Evolutionary conservation across 108 stramenopile genomes (phyloP).

Genomic region (Stephanodiscus triporus): DNA sequence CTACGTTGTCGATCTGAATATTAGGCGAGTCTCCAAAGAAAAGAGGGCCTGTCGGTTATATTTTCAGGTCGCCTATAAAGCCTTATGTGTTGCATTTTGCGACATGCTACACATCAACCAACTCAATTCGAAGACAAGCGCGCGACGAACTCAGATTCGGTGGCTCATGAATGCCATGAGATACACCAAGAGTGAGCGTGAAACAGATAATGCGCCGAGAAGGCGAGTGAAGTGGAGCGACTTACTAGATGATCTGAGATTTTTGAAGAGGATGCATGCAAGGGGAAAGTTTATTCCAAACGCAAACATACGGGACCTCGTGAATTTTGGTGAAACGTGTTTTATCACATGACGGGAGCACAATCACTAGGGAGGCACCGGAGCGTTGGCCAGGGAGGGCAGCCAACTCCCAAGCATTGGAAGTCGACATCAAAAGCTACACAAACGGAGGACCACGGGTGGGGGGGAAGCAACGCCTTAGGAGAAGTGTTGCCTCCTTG

Average conservation of each 20-base stretch:
- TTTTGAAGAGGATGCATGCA: neutral
- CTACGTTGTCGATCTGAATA: neutral
- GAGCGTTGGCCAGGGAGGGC: neutral
- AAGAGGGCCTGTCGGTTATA: neutral
- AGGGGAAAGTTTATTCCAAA: neutral
- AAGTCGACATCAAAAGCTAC: neutral
- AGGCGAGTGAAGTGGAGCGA: conserved; percentile 8
- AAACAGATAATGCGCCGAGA: neutral
- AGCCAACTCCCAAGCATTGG: neutral
- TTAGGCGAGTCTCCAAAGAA: neutral
- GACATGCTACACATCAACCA: conserved; percentile 1
- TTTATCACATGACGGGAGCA: conserved; percentile 22
- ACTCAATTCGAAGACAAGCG: neutral
- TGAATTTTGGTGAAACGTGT: conserved; percentile 14
- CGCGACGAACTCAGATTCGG: neutral
- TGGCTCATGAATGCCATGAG: neutral
- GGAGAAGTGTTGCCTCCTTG: conserved; percentile 2
- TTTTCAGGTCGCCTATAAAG: neutral
- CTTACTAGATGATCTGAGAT: neutral
- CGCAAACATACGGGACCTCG: neutral
- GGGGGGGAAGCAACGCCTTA: conserved; percentile 9
- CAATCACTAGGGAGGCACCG: neutral
- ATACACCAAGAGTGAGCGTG: neutral
- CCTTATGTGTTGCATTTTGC: neutral
- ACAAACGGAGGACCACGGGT: neutral